Evolutionary conservation across 805 yeast genomes (phyloP), one percentile per base, ranked within the genome.

Genomic region (Lachancea fermentati): DNA sequence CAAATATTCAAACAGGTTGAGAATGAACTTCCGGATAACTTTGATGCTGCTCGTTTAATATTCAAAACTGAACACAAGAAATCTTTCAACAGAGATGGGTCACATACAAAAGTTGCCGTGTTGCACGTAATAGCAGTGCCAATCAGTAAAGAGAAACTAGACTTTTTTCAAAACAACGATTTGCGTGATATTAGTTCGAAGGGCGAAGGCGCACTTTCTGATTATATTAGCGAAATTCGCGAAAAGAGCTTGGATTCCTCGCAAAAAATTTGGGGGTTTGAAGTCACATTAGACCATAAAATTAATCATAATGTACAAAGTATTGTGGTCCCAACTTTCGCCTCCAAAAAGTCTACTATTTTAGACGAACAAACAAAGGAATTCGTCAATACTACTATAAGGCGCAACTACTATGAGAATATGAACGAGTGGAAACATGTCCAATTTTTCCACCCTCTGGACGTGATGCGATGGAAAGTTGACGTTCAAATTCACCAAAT

Each of bases 291-390:
- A 0, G 51, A 58, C 7, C 71, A 71, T 48, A 49, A 43, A 18
- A 62, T 68, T 41, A 58, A 67, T 35, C 69, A 62, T n/a, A 39
- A 52, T n/a, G 47, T 36, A 12, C 47, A 44, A 9, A 35, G 42
- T 4, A 44, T 47, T 2, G 42, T 45, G 16, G 45, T 55, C 47
- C 66, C 50, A 13, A 40, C 39, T 22, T 58, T 52, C 18, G 48
- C 37, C 37, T 51, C 25, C 34, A 14, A 38, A n/a, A 49, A 53
- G 14, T 48, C 54, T 4, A 35, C 28, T 2, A 32, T 41, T 8
- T 29, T 44, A 31, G 40, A 39, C 78, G 54, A 69, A 63, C 48
- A 57, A 68, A 24, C 75, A 79, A 19, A 52, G 77, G 42, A 58
- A 62, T 19, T 58, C 78, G 12, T 70, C 78, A 65, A 57, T 60